These are phyloP conservation scores for Digitaria exilis DNA, from an alignment of 202 grass and related monocot genomes.

Conservation along the genomic window DNA sequence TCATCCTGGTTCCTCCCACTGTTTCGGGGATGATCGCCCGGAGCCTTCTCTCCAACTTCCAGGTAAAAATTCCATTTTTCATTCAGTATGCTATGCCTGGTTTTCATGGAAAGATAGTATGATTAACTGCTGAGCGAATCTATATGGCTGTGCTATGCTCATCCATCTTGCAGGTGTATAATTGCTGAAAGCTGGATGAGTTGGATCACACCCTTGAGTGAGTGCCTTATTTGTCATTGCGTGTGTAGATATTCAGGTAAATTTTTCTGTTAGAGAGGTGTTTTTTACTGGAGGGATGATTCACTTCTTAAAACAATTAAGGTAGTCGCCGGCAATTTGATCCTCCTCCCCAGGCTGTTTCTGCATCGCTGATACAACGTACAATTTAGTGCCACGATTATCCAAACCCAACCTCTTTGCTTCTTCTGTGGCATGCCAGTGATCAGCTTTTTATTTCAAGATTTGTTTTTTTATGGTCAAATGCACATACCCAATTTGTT, in stretches of 20 bases:
- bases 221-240: slow-evolving; percentile 63
- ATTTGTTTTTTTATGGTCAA: neutral
- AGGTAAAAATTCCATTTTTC: slow-evolving; percentile 38
- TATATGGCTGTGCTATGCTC: neutral
- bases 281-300: slow-evolving; percentile 36
- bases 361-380: slow-evolving; percentile 36
- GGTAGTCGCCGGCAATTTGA: slow-evolving; percentile 22
- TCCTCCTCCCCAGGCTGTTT: slow-evolving; percentile 37
- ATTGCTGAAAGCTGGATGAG: slow-evolving; percentile 60
- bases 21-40: slow-evolving; percentile 28
- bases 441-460: neutral
- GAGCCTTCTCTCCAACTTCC: slow-evolving; percentile 26
- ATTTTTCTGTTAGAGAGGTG: slow-evolving; percentile 56
- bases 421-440: slow-evolving; percentile 14
- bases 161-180: slow-evolving; percentile 67
- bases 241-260: slow-evolving; percentile 86
- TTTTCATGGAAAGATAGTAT: neutral
- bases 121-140: neutral
- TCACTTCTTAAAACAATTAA: slow-evolving; percentile 39
- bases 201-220: slow-evolving; percentile 38
- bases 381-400: slow-evolving; percentile 27
- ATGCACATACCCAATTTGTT: neutral
- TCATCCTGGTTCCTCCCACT: slow-evolving; percentile 41
- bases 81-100: neutral
- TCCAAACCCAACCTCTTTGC: neutral